A percentile compares a stretch with the other conserved stretches of the same genome.
Conservation (phyloP, 2,329 filamentous ascomycete species). For the Lachnellula subtilissima region DNA sequence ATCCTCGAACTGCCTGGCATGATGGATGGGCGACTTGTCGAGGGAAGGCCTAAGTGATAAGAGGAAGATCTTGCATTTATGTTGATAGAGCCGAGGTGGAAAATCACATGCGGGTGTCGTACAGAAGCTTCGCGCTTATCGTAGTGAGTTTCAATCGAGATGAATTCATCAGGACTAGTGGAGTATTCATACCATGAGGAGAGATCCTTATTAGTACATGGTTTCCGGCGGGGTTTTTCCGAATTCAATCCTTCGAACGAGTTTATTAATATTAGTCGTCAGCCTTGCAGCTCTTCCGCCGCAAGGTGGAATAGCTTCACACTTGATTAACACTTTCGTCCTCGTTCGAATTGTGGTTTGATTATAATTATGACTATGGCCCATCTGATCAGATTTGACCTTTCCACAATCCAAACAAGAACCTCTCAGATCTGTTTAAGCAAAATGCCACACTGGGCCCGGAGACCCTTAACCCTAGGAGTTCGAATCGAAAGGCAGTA, state of each 20-base stretch:
- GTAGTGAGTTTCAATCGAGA: not conserved
- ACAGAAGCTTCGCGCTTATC: not conserved
- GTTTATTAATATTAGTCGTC: not conserved
- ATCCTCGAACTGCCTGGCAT: conserved; percentile 67
- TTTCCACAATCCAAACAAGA: not conserved
- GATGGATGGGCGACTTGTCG: conserved; percentile 26
- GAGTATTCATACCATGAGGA: not conserved
- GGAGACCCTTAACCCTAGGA: not conserved
- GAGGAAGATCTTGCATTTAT: not conserved
- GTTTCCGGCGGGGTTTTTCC: not conserved
- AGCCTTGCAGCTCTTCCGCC: not conserved
- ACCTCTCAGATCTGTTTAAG: not conserved
- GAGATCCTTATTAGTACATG: not conserved
- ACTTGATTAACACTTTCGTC: not conserved
- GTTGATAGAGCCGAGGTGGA: conserved; percentile 3
- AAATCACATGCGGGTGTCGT: conserved; percentile 4
- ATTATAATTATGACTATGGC: not conserved
- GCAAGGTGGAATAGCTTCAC: not conserved
- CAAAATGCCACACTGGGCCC: not conserved
- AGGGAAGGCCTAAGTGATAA: not conserved
- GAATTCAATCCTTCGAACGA: not conserved
- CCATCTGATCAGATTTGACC: not conserved
- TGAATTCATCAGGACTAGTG: not conserved
- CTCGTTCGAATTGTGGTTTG: not conserved
- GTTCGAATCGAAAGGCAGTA: conserved; percentile 15